phyloP scores from a whole-genome alignment of 2,329 filamentous ascomycete genomes.

The Balansia obtecta region DNA sequence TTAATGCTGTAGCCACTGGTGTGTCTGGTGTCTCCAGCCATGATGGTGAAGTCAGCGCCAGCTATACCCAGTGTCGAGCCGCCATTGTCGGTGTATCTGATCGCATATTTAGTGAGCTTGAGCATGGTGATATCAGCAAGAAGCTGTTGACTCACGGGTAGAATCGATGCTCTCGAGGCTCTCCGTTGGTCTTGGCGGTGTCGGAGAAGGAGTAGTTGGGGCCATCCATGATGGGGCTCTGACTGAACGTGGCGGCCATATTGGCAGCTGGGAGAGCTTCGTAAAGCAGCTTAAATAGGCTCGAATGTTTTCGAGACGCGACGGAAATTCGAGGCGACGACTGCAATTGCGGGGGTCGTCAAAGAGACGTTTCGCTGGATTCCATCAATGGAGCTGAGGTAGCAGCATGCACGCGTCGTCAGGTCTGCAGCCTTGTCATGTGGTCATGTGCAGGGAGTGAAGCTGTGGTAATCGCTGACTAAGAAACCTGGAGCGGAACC shows the following conservation, averaged over 20 bases:
- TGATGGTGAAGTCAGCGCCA: constrained; percentile 86
- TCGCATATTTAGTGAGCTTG: not conserved
- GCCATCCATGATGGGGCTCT: constrained; percentile 56
- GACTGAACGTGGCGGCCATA: constrained; percentile 57
- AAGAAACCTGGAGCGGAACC: constrained; percentile 14
- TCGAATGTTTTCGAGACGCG: not conserved
- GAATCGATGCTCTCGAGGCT: constrained; percentile 66
- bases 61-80: constrained; percentile 92
- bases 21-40: constrained; percentile 93
- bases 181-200: constrained; percentile 40
- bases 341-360: constrained; percentile 8
- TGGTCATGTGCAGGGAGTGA: constrained; percentile 12
- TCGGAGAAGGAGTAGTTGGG: constrained; percentile 59
- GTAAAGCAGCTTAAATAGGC: not conserved
- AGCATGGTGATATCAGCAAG: not conserved
- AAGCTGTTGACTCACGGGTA: constrained; percentile 59
- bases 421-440: constrained; percentile 7
- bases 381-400: constrained; percentile 14
- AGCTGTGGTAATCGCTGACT: constrained; percentile 28
- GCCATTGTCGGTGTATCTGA: constrained; percentile 92
- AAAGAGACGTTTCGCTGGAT: constrained; percentile 7
- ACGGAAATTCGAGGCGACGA: not conserved
- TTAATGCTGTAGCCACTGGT: constrained; percentile 99
- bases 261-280: constrained; percentile 12
- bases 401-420: constrained; percentile 24